Percentiles rank a stretch among this genome's conserved stretches.
Conservation (phyloP, 305 asterid genomes). For the Ilex paraguariensis region DNA sequence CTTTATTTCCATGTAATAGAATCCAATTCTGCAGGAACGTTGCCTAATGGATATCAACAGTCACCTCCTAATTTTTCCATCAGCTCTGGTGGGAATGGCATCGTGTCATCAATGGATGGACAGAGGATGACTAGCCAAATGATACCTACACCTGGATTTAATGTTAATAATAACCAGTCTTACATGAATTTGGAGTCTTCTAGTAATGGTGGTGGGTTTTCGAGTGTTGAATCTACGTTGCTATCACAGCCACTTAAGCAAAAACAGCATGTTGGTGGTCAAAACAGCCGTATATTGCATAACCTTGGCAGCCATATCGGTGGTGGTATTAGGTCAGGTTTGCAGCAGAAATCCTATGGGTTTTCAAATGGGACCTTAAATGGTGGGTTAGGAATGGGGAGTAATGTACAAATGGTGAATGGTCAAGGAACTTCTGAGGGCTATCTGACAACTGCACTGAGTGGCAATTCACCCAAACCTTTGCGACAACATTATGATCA, state of each 20-base stretch:
- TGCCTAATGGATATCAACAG: conserved; percentile 64
- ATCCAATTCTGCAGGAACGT: conserved; percentile 51
- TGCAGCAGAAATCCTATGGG: conserved; percentile 82
- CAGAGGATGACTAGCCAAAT: conserved; percentile 80
- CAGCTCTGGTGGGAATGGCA: conserved; percentile 60
- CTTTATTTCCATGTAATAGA: conserved; percentile 20
- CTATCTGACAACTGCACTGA: conserved; percentile 40
- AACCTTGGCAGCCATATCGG: conserved; percentile 81
- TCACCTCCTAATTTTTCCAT: conserved; percentile 48
- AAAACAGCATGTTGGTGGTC: conserved; percentile 75
- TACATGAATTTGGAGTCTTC: conserved; percentile 56
- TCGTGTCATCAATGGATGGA: conserved; percentile 50
- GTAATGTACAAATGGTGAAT: conserved; percentile 47
- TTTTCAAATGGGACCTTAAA: conserved; percentile 54
- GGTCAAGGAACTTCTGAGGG: conserved; percentile 61
- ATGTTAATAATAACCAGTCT: conserved; percentile 38
- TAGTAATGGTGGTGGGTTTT: conserved; percentile 45
- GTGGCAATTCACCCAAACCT: conserved; percentile 58
- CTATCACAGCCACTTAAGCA: conserved; percentile 68
- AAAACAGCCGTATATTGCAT: conserved; percentile 72
- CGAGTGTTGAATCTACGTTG: conserved; percentile 51
- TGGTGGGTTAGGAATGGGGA: conserved; percentile 77
- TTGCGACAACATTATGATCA: conserved; percentile 57
- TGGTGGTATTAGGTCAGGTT: conserved; percentile 66
- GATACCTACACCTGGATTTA: conserved; percentile 96